These are phyloP conservation scores for Penicillium verrucosum DNA, from an alignment of 2,329 filamentous ascomycete genomes.

Conservation along the genomic window DNA sequence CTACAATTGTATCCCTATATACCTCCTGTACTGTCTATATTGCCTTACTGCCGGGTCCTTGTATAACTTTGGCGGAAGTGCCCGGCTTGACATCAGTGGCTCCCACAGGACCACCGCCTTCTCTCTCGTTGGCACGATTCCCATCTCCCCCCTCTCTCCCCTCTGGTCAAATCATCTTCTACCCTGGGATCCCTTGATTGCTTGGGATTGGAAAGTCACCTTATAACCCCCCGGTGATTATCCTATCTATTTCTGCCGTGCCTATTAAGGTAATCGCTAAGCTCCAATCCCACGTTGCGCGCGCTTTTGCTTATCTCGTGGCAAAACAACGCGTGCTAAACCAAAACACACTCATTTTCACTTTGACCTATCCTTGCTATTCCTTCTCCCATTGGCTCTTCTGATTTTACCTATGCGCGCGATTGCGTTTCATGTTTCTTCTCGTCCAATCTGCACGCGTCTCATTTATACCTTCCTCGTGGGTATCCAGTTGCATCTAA, in stretches of 20 bases:
- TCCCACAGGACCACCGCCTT: conserved; percentile 15
- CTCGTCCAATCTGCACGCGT: conserved; percentile 14
- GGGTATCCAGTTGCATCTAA: conserved; percentile 15
- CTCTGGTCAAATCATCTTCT: conserved; percentile 20
- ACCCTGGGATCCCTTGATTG: conserved; percentile 19
- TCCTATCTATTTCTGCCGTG: conserved; percentile 8
- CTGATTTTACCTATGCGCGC: neutral
- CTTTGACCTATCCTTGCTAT: conserved; percentile 1
- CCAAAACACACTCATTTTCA: conserved; percentile 1
- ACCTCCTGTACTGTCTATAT: neutral
- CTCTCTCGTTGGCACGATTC: conserved; percentile 19
- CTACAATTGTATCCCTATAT: neutral
- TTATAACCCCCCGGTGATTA: conserved; percentile 14
- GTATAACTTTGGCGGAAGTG: conserved; percentile 9
- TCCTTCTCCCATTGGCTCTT: conserved; percentile 13
- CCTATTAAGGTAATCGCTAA: conserved; percentile 13
- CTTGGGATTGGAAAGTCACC: conserved; percentile 13
- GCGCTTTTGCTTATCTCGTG: conserved; percentile 10
- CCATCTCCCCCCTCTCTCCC: conserved; percentile 12
- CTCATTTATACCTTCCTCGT: conserved; percentile 13
- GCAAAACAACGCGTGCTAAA: conserved; percentile 24
- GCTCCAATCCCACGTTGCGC: conserved; percentile 22
- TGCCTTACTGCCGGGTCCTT: neutral
- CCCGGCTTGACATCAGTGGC: conserved; percentile 15
- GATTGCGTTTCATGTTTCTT: conserved; percentile 12